Conservation (phyloP, 805 yeast species). For the Zygosaccharomyces rouxii region DNA sequence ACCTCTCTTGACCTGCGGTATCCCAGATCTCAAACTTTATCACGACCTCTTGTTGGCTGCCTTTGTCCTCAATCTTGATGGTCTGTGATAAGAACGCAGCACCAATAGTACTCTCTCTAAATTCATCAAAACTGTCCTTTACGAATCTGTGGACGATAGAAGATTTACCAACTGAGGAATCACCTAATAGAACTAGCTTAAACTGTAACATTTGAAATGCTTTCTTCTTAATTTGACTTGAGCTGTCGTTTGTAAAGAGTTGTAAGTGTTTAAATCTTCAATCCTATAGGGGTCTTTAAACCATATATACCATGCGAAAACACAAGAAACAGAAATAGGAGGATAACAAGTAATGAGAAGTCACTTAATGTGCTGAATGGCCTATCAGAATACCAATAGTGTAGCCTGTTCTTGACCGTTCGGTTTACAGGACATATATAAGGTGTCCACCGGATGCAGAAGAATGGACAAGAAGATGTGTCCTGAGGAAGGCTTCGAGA, state of each 20-base stretch:
- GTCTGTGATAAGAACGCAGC: slow-evolving; percentile 94
- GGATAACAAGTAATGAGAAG: neutral
- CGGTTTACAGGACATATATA: no score
- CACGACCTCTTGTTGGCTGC: slow-evolving; percentile 16
- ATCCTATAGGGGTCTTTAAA: slow-evolving; percentile 2
- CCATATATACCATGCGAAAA: neutral
- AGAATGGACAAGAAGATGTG: no score
- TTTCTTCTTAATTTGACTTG: neutral
- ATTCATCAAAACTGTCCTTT: slow-evolving; percentile 65
- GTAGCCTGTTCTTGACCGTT: no score
- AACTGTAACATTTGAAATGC: slow-evolving; percentile 41
- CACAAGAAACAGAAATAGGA: neutral
- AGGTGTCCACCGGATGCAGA: no score
- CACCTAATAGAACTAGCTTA: slow-evolving; percentile 73
- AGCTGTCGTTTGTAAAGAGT: neutral
- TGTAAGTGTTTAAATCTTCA: slow-evolving; percentile 1
- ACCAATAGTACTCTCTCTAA: slow-evolving; percentile 92
- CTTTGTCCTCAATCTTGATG: slow-evolving; percentile 36
- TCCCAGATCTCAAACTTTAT: slow-evolving; percentile 78
- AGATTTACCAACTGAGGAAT: slow-evolving; percentile 77
- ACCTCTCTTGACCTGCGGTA: slow-evolving; percentile 93
- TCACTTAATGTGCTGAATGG: no score
- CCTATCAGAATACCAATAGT: no score
- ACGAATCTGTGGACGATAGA: slow-evolving; percentile 82
- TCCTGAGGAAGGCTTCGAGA: no score